These are phyloP conservation scores for Sugiyamaella pinicola DNA, from an alignment of 1,139 yeast genomes.

Conservation along the genomic window DNA sequence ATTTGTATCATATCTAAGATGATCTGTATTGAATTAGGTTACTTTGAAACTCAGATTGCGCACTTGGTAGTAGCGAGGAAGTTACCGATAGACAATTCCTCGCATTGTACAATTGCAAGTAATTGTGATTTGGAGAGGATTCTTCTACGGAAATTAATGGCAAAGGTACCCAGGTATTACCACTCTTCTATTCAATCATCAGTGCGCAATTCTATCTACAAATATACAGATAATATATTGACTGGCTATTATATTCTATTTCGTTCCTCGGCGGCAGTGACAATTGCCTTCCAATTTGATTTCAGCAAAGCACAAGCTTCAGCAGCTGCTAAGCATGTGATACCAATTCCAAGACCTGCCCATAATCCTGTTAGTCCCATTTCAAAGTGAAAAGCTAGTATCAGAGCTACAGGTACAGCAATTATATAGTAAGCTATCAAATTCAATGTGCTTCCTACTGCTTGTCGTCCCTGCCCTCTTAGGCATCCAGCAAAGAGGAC, in stretches of 20 bases:
- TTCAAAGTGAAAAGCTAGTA: slow-evolving; percentile 58
- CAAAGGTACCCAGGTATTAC: no score
- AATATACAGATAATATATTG: background rate
- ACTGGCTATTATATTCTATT: background rate
- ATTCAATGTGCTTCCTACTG: slow-evolving; percentile 78
- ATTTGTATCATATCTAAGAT: background rate
- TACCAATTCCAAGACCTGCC: slow-evolving; percentile 75
- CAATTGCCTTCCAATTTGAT: slow-evolving; percentile 50
- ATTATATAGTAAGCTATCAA: slow-evolving; percentile 69
- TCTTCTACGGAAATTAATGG: no score
- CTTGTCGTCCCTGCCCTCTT: slow-evolving; percentile 87
- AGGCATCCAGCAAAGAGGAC: slow-evolving; percentile 82
- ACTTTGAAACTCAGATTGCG: no score
- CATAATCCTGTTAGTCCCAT: slow-evolving; percentile 69
- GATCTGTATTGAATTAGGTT: background rate
- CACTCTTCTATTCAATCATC: background rate
- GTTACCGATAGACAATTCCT: background rate
- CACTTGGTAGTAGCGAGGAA: no score
- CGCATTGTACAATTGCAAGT: no score
- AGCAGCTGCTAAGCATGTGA: slow-evolving; percentile 45
- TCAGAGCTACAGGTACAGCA: slow-evolving; percentile 72
- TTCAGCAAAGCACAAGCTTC: slow-evolving; percentile 26
- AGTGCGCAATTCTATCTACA: background rate
- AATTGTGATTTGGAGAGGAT: no score
- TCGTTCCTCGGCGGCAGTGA: slow-evolving; percentile 44